Conservation (phyloP, 768 basidiomycete species). For the Suillus weaverae region DNA sequence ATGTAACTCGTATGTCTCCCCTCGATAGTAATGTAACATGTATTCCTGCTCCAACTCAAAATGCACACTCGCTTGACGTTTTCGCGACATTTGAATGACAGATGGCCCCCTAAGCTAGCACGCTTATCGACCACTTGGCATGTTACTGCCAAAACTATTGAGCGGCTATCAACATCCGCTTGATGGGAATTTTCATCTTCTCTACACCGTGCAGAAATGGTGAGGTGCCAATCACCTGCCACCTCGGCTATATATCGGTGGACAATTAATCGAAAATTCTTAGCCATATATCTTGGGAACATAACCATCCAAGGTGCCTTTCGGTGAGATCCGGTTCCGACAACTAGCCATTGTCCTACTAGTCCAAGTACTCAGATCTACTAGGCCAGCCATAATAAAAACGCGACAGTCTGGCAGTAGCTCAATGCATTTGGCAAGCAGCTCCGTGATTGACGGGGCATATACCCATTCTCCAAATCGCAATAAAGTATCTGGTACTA, state of each 20-base stretch:
- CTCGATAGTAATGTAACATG: not conserved
- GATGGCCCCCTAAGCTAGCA: not conserved
- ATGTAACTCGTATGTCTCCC: not conserved
- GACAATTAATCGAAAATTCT: constrained; percentile 7
- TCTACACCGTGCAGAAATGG: not conserved
- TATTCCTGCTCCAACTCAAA: not conserved
- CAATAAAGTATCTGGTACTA: constrained; percentile 12
- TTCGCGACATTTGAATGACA: not conserved
- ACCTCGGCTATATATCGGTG: constrained; percentile 4
- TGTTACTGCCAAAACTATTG: not conserved
- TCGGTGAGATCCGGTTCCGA: constrained; percentile 7
- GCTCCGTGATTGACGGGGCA: constrained; percentile 17
- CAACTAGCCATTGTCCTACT: not conserved
- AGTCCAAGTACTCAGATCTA: constrained; percentile 5
- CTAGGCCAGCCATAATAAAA: not conserved
- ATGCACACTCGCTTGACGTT: too few species aligned
- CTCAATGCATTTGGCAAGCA: constrained; percentile 1
- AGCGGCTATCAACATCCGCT: constrained; percentile 4
- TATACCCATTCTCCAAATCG: constrained; percentile 6
- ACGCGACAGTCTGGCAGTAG: not conserved
- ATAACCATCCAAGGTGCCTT: not conserved
- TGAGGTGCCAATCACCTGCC: constrained; percentile 4
- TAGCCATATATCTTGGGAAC: constrained; percentile 4
- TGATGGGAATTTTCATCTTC: not conserved
- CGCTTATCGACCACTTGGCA: not conserved